Conservation (phyloP, 2,329 filamentous ascomycete species). For the Parafenestella ontariensis region DNA sequence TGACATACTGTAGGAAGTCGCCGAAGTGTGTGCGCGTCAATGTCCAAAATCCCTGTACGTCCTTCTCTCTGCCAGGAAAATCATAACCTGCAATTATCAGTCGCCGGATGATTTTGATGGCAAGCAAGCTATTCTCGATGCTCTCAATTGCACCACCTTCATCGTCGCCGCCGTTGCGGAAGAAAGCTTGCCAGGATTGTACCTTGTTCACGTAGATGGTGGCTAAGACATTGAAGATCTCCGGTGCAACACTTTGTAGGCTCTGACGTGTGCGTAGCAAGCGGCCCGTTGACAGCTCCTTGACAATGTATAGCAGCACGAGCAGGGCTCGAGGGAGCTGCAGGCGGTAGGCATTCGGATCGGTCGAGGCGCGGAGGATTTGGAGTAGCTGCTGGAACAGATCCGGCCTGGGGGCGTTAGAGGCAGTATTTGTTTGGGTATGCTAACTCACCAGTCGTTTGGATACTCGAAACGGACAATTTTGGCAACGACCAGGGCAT, state of each 20-base stretch:
- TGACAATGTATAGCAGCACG: constrained; percentile 84
- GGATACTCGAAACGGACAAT: constrained; percentile 90
- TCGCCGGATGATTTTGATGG: constrained; percentile 80
- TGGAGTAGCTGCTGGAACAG: constrained; percentile 53
- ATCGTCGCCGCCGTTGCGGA: constrained; percentile 65
- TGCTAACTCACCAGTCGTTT: constrained; percentile 70
- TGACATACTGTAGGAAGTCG: constrained; percentile 72
- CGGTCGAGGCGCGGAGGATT: constrained; percentile 65
- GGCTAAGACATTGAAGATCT: constrained; percentile 80
- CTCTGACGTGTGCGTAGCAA: constrained; percentile 76
- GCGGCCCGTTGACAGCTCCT: constrained; percentile 84
- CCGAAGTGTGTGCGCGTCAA: constrained; percentile 77
- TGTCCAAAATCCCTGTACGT: constrained; percentile 81
- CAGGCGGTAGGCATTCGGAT: constrained; percentile 63
- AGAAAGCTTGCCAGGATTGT: constrained; percentile 69
- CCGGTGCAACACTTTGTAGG: constrained; percentile 79
- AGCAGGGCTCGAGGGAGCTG: constrained; percentile 76
- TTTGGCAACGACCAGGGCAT: constrained; percentile 86
- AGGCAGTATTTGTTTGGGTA: neutral
- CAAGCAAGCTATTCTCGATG: constrained; percentile 78
- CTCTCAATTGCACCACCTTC: constrained; percentile 66
- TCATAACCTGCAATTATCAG: constrained; percentile 84
- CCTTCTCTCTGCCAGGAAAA: constrained; percentile 77
- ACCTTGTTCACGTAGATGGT: constrained; percentile 80
- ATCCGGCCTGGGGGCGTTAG: constrained; percentile 43